phyloP scores from a whole-genome alignment of 2,329 filamentous ascomycete genomes.

The Pseudopyricularia javanii region DNA sequence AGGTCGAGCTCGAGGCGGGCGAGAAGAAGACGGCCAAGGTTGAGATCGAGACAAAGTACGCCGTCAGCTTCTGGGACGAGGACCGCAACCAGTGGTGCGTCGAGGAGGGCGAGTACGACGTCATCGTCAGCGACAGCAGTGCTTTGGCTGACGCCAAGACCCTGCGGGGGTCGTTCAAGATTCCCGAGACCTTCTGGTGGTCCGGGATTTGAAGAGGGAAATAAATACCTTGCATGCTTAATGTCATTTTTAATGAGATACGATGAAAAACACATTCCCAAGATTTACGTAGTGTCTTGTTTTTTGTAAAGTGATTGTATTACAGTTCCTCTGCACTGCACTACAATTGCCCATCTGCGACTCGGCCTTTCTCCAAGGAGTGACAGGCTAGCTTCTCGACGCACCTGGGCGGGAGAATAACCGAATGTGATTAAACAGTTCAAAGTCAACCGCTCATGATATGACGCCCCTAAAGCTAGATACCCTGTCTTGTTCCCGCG shows the following conservation, averaged over 20 bases:
- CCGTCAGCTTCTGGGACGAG: conserved; percentile 59
- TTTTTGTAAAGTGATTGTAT: too few species aligned
- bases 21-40: conserved; percentile 14
- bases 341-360: too few species aligned
- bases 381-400: too few species aligned
- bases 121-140: conserved; percentile 49
- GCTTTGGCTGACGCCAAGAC: conserved; percentile 29
- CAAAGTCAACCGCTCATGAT: too few species aligned
- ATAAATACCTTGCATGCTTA: neutral
- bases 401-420: too few species aligned
- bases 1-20: conserved; percentile 26
- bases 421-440: too few species aligned
- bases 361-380: too few species aligned
- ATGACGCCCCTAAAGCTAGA: too few species aligned
- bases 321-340: too few species aligned
- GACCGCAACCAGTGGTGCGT: conserved; percentile 50
- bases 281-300: neutral
- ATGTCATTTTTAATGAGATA: neutral
- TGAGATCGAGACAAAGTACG: conserved; percentile 45
- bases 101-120: conserved; percentile 52
- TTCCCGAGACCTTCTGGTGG: conserved; percentile 56
- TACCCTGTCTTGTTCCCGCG: too few species aligned
- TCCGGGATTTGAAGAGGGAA: conserved; percentile 41
- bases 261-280: neutral
- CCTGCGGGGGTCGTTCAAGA: conserved; percentile 39